Conservation (phyloP, 768 basidiomycete species). For the Boletus fagicola region DNA sequence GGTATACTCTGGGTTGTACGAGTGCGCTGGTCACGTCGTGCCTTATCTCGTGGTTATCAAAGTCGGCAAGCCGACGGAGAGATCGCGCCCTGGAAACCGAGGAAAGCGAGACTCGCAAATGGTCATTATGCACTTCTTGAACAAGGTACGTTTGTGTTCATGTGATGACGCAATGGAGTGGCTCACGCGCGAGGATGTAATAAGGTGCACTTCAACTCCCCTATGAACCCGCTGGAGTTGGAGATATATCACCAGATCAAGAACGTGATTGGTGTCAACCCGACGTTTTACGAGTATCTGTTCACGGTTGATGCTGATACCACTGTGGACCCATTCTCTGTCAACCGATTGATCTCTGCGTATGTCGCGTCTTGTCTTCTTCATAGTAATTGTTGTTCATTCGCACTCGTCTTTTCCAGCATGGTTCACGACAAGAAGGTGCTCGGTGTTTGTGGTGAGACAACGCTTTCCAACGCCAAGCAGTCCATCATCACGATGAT, state of each 20-base stretch:
- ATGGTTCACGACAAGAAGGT: conserved; percentile 97
- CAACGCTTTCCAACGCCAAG: conserved; percentile 87
- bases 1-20: conserved; percentile 94
- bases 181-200: neutral
- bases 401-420: conserved; percentile 38
- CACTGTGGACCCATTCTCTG: conserved; percentile 80
- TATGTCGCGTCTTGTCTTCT: conserved; percentile 42
- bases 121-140: conserved; percentile 94
- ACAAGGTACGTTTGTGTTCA: conserved; percentile 59
- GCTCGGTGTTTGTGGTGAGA: conserved; percentile 95
- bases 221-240: conserved; percentile 95
- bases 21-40: conserved; percentile 91
- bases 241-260: conserved; percentile 99
- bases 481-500: conserved; percentile 97
- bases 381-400: neutral
- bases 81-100: conserved; percentile 90
- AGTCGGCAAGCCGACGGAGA: conserved; percentile 92
- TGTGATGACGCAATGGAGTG: no score
- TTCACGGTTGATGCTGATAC: conserved; percentile 96
- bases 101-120: conserved; percentile 99
- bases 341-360: conserved; percentile 92
- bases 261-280: conserved; percentile 99
- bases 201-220: conserved; percentile 95
- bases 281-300: conserved; percentile 95
- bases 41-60: conserved; percentile 93